A percentile compares a stretch with the other conserved stretches of the same genome.
These are phyloP conservation scores for Malbranchea zuffiana DNA, from an alignment of 2,329 filamentous ascomycete species.

Conservation along the genomic window DNA sequence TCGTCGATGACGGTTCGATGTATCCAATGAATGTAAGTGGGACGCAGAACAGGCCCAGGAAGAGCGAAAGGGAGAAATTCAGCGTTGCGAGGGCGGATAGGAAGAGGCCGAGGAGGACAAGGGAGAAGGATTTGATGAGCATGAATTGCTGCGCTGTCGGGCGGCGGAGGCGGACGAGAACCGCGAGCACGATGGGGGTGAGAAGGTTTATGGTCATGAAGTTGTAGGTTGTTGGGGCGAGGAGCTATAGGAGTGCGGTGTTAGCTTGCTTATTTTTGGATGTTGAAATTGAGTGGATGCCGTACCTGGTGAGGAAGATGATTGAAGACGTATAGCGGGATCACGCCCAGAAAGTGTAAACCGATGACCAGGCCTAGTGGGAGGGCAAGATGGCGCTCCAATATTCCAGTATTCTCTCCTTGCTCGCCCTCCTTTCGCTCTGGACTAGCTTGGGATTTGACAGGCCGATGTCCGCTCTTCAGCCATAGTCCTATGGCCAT, in stretches of 20 bases:
- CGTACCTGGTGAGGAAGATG: slow-evolving; percentile 55
- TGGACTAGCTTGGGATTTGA: slow-evolving; percentile 11
- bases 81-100: slow-evolving; percentile 86
- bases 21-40: slow-evolving; percentile 63
- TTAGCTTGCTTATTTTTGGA: not conserved
- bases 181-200: slow-evolving; percentile 49
- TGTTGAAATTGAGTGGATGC: slow-evolving; percentile 10
- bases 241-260: slow-evolving; percentile 38
- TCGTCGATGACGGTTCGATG: slow-evolving; percentile 12
- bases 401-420: slow-evolving; percentile 17
- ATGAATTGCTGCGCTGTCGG: slow-evolving; percentile 60
- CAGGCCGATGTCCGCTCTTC: slow-evolving; percentile 51
- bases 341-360: slow-evolving; percentile 63
- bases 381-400: slow-evolving; percentile 34
- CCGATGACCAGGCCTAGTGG: slow-evolving; percentile 60
- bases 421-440: slow-evolving; percentile 24
- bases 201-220: slow-evolving; percentile 47
- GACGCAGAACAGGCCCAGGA: slow-evolving; percentile 66
- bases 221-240: slow-evolving; percentile 47
- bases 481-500: slow-evolving; percentile 94
- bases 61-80: slow-evolving; percentile 84
- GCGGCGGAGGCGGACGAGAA: slow-evolving; percentile 39
- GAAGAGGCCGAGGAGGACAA: slow-evolving; percentile 85
- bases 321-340: slow-evolving; percentile 84
- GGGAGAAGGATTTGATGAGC: slow-evolving; percentile 78